These are phyloP conservation scores for Cynanchum wilfordii DNA, from an alignment of 257 asterid species.

Conservation along the genomic window DNA sequence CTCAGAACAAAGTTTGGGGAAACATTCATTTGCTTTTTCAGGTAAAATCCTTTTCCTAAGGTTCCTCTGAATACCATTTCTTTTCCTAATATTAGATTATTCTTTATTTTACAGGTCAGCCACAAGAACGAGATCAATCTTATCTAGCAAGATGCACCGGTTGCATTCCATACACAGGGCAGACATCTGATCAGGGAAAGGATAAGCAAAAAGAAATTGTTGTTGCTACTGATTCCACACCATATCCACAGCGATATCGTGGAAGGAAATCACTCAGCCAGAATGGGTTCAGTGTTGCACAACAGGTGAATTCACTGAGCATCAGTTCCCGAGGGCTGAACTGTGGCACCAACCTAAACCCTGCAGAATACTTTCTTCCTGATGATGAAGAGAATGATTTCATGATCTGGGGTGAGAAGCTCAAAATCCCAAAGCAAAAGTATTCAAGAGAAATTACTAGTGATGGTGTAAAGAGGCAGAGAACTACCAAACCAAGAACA, in stretches of 20 bases:
- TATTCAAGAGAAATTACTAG: constrained; percentile 8
- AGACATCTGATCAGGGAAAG: constrained; percentile 10
- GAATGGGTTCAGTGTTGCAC: constrained; percentile 3
- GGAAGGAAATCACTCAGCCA: constrained; percentile 1
- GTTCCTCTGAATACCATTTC: background rate
- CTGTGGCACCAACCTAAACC: constrained; percentile 47
- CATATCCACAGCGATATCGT: background rate
- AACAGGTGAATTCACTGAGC: constrained; percentile 4
- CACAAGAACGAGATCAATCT: constrained; percentile 12
- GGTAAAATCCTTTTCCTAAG: constrained; percentile 23
- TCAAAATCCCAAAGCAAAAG: constrained; percentile 26
- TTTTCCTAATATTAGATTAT: background rate
- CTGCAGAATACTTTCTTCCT: constrained; percentile 62
- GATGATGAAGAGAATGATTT: constrained; percentile 38
- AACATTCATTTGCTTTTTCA: constrained; percentile 21
- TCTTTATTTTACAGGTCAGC: constrained; percentile 17
- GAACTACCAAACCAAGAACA: constrained; percentile 24
- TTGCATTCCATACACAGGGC: constrained; percentile 1
- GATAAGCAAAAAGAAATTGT: constrained; percentile 13
- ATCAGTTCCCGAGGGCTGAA: background rate
- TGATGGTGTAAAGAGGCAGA: constrained; percentile 32
- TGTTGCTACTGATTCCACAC: constrained; percentile 13
- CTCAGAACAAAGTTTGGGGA: constrained; percentile 32
- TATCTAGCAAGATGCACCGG: constrained; percentile 2
- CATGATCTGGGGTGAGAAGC: constrained; percentile 40